Conservation (phyloP, 2,329 filamentous ascomycete genomes). For the Colletotrichum endophyticum region DNA sequence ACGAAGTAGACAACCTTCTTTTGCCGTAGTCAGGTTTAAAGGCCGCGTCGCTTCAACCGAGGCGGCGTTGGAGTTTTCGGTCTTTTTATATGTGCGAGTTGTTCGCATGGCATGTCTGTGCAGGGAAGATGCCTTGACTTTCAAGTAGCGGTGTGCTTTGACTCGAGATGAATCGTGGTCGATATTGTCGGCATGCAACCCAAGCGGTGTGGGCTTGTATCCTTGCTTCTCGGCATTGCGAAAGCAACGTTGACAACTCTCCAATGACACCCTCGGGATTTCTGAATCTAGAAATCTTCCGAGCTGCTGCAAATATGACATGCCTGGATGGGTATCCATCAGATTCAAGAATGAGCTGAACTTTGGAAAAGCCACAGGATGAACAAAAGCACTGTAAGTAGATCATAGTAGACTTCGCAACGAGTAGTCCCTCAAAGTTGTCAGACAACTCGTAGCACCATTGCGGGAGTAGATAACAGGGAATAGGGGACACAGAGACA, state of each 20-base stretch:
- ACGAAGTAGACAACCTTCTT: background rate
- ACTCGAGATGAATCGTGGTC: background rate
- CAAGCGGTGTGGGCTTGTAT: background rate
- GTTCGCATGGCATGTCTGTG: background rate
- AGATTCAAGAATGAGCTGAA: background rate
- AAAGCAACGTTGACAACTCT: background rate
- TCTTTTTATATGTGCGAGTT: background rate
- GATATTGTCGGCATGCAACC: background rate
- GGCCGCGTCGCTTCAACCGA: fast-evolving
- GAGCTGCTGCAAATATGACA: background rate
- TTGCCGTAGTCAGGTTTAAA: background rate
- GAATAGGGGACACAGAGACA: background rate
- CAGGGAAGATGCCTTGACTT: background rate
- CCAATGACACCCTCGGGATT: background rate
- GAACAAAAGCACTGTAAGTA: background rate
- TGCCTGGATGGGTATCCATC: background rate
- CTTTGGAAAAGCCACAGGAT: fast-evolving
- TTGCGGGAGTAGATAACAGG: background rate
- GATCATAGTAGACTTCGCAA: background rate
- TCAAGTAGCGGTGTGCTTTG: background rate
- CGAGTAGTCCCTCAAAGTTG: background rate
- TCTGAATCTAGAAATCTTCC: background rate
- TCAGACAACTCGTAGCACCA: background rate
- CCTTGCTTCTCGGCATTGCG: background rate
- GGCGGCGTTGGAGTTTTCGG: background rate